Percentiles rank a stretch among this genome's conserved stretches.
Conservation (phyloP, 2,329 filamentous ascomycete genomes). For the Colletotrichum navitas region DNA sequence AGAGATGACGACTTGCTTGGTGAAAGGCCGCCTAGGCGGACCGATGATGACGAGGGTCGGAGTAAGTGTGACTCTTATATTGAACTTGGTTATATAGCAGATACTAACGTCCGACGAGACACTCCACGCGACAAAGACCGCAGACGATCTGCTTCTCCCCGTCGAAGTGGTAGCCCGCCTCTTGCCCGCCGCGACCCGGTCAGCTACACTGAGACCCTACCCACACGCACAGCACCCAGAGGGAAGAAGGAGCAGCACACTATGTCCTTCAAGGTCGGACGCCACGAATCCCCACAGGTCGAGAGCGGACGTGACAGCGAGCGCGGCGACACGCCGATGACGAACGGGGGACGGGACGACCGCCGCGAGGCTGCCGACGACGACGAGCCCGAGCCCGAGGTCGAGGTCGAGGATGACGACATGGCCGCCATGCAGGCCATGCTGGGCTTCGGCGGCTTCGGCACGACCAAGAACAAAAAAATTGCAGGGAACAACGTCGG, state of each 20-base stretch:
- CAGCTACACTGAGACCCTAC: slow-evolving; percentile 47
- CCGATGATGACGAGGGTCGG: slow-evolving; percentile 42
- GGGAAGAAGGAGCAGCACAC: slow-evolving; percentile 46
- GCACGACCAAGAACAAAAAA: slow-evolving; percentile 88
- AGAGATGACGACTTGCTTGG: slow-evolving; percentile 45
- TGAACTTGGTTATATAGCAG: neutral
- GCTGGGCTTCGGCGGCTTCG: slow-evolving; percentile 92
- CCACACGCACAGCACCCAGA: slow-evolving; percentile 47
- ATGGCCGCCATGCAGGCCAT: slow-evolving; percentile 81
- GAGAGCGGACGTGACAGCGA: slow-evolving; percentile 44
- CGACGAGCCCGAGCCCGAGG: slow-evolving; percentile 59
- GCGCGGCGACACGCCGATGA: slow-evolving; percentile 42
- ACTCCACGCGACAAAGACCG: slow-evolving; percentile 44
- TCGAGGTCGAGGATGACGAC: slow-evolving; percentile 72
- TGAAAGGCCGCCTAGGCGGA: slow-evolving; percentile 44
- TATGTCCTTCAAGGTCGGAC: slow-evolving; percentile 54
- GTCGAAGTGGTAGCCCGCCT: slow-evolving; percentile 44
- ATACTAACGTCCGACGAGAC: slow-evolving; percentile 27
- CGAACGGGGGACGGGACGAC: slow-evolving; percentile 29
- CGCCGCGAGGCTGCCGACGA: slow-evolving; percentile 38
- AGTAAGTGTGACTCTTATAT: slow-evolving; percentile 9
- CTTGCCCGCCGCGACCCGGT: slow-evolving; percentile 37
- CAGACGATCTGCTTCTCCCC: slow-evolving; percentile 56
- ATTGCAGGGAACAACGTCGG: slow-evolving; percentile 89
- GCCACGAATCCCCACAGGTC: slow-evolving; percentile 47